phyloP scores from a whole-genome alignment of 306 rosid genomes.

The Geum urbanum region DNA sequence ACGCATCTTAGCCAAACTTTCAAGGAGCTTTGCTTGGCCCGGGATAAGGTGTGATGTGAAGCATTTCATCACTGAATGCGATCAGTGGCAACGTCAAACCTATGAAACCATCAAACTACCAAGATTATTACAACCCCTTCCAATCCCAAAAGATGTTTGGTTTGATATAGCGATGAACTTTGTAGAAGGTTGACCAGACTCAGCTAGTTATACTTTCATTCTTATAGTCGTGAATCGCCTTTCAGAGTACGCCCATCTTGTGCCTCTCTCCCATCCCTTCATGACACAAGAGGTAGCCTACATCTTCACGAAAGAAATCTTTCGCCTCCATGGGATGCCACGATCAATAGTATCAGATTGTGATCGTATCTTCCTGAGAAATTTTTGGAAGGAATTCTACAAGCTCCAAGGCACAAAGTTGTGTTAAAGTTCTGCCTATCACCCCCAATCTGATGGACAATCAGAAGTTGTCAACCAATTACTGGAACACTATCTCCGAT shows the following conservation, averaged over 20 bases:
- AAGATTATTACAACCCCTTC: background rate
- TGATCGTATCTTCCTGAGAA: background rate
- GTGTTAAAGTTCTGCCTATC: background rate
- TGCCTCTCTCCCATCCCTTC: background rate
- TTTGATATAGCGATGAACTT: background rate
- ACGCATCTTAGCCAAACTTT: fast-evolving
- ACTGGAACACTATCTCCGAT: background rate
- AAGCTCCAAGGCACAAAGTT: background rate
- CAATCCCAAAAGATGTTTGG: background rate
- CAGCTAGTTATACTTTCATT: background rate
- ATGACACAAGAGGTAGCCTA: background rate
- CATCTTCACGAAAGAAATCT: background rate
- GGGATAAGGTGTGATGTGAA: background rate
- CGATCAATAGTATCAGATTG: background rate
- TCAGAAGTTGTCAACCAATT: background rate
- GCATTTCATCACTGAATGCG: background rate
- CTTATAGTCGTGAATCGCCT: background rate
- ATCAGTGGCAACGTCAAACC: background rate
- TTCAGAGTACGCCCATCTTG: background rate
- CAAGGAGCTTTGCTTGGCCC: background rate
- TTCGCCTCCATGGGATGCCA: background rate
- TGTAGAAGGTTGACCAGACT: background rate
- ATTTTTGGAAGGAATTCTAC: background rate
- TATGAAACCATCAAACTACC: background rate
- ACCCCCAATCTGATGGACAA: background rate